These are phyloP conservation scores for Phytophthora chlamydospora DNA, from an alignment of 352 stramenopile species.

Conservation along the genomic window DNA sequence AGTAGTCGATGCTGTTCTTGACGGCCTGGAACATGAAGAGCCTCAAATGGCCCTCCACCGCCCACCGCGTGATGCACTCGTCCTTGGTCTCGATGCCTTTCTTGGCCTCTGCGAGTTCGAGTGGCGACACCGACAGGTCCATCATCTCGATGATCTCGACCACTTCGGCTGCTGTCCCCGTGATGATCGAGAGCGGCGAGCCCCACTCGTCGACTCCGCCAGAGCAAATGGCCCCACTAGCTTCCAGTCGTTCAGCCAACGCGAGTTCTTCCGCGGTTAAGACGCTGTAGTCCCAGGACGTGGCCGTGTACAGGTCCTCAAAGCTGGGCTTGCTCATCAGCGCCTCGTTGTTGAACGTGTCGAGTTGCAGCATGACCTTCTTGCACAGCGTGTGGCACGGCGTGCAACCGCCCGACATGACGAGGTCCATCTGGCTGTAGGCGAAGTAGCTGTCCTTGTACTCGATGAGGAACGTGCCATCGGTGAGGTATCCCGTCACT, in stretches of 20 bases:
- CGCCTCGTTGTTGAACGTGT: constrained; percentile 20
- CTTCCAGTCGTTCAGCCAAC: constrained; percentile 23
- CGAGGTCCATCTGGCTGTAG: constrained; percentile 35
- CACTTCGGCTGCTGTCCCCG: constrained; percentile 15
- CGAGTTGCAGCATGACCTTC: constrained; percentile 18
- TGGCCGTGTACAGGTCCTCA: constrained; percentile 29
- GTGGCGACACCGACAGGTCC: constrained; percentile 21
- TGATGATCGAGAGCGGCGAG: constrained; percentile 29
- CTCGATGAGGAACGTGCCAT: constrained; percentile 36
- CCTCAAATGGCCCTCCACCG: constrained; percentile 17
- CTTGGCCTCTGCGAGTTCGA: constrained; percentile 18
- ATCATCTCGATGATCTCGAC: constrained; percentile 23
- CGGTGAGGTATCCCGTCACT: constrained; percentile 25
- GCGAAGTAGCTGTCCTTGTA: constrained; percentile 43
- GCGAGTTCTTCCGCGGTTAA: constrained; percentile 12
- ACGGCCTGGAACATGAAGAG: constrained; percentile 37
- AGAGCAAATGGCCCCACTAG: constrained; percentile 31
- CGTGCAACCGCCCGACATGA: constrained; percentile 32
- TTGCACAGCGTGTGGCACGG: constrained; percentile 27
- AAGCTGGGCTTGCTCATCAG: constrained; percentile 37
- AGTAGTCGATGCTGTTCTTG: constrained; percentile 35
- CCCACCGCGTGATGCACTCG: constrained; percentile 30
- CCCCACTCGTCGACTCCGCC: constrained; percentile 36
- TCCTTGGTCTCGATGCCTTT: constrained; percentile 17
- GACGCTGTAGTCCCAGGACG: constrained; percentile 30